Evolutionary conservation across 768 basidiomycete genomes (phyloP).

Genomic region (Dioszegia aurantiaca): DNA sequence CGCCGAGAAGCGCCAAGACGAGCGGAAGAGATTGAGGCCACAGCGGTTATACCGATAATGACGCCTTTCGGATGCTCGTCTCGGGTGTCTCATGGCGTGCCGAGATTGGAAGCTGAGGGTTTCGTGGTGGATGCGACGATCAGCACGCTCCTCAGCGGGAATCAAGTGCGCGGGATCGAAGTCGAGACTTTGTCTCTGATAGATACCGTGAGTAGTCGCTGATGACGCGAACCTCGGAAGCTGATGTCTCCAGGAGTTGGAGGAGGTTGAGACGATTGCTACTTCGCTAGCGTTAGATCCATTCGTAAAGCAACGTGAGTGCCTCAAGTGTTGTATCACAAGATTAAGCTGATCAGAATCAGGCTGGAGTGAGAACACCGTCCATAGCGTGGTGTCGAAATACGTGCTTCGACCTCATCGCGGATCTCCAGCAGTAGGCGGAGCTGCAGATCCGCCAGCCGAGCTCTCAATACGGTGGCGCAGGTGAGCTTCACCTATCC

Average conservation of each 20-base stretch:
- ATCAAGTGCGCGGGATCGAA: constrained; percentile 13
- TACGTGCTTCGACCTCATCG: background rate
- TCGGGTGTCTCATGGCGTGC: constrained; percentile 57
- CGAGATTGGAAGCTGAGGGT: background rate
- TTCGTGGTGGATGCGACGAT: constrained; percentile 21
- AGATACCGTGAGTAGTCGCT: constrained; percentile 5
- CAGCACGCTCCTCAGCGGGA: constrained; percentile 15
- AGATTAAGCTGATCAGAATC: background rate
- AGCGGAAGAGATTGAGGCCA: constrained; percentile 65
- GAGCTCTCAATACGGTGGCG: background rate
- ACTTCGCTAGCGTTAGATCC: constrained; percentile 4
- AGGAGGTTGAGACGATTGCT: background rate
- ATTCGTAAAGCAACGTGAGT: background rate
- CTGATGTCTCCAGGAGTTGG: background rate
- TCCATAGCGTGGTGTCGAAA: constrained; percentile 2
- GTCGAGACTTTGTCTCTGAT: constrained; percentile 22
- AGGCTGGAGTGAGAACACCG: background rate
- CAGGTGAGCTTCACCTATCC: background rate
- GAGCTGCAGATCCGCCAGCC: background rate
- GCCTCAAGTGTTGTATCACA: background rate
- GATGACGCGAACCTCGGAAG: background rate
- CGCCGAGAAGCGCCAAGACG: background rate
- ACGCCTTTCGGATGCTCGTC: constrained; percentile 62
- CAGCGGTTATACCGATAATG: constrained; percentile 66
- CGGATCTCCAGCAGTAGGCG: background rate